These are phyloP conservation scores for Talaromyces atroroseus DNA, from an alignment of 2,329 filamentous ascomycete species.

Conservation along the genomic window DNA sequence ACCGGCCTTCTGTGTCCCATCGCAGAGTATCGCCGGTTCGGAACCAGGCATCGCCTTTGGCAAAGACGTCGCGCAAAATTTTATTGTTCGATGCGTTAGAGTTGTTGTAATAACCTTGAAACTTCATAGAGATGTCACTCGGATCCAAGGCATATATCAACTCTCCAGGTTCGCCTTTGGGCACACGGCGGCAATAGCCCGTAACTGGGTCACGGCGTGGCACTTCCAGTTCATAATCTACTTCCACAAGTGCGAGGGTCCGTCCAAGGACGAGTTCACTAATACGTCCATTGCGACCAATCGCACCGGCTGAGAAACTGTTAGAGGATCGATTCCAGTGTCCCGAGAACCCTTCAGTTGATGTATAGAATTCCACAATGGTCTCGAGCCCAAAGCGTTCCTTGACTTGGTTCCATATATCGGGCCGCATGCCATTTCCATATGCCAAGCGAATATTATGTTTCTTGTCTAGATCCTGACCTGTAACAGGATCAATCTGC, in stretches of 20 bases:
- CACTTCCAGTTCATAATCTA: conserved; percentile 65
- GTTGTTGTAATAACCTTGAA: conserved; percentile 80
- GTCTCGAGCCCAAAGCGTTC: conserved; percentile 69
- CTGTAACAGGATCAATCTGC: conserved; percentile 57
- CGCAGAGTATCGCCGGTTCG: conserved; percentile 75
- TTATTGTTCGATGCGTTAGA: conserved; percentile 65
- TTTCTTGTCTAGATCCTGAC: conserved; percentile 63
- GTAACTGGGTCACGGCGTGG: conserved; percentile 64
- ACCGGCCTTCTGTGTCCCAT: conserved; percentile 63
- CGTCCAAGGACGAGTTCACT: conserved; percentile 51
- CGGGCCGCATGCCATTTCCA: conserved; percentile 78
- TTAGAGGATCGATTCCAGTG: conserved; percentile 71
- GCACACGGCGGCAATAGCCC: conserved; percentile 59
- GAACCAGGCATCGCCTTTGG: conserved; percentile 74
- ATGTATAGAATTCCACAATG: conserved; percentile 75
- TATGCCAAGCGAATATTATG: conserved; percentile 71
- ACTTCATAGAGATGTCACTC: conserved; percentile 57
- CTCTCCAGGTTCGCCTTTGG: conserved; percentile 64
- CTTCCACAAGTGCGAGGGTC: conserved; percentile 55
- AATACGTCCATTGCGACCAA: conserved; percentile 66
- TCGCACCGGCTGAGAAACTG: conserved; percentile 66
- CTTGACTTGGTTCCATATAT: conserved; percentile 81
- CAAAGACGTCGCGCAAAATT: conserved; percentile 66
- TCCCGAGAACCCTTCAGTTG: conserved; percentile 65
- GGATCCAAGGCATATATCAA: conserved; percentile 66